A percentile compares a stretch with the other conserved stretches of the same genome.
Conservation (phyloP, 768 basidiomycete species). For the Boletus speciosus region DNA sequence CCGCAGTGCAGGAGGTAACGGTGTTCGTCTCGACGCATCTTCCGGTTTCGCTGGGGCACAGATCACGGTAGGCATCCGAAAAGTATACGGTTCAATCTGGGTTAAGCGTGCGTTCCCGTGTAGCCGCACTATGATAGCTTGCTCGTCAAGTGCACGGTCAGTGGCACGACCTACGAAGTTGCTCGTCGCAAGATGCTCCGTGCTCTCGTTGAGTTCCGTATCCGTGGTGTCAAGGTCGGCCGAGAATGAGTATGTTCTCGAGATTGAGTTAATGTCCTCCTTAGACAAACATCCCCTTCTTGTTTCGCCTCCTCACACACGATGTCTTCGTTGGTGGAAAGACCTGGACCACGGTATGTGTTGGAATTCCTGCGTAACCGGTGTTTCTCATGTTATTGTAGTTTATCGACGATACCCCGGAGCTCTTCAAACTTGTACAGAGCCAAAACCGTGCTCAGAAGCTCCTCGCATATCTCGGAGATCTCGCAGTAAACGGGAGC, state of each 20-base stretch:
- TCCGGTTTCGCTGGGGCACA: conserved; percentile 99
- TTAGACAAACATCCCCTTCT: conserved; percentile 98
- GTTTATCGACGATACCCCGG: conserved; percentile 99
- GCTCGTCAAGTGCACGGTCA: conserved; percentile 93
- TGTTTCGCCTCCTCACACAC: conserved; percentile 96
- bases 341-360: conserved; percentile 91
- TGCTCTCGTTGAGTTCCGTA: conserved; percentile 99
- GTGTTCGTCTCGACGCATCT: conserved; percentile 93
- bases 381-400: conserved; percentile 29
- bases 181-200: conserved; percentile 99
- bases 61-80: conserved; percentile 71
- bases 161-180: conserved; percentile 97
- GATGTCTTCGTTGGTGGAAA: conserved; percentile 94
- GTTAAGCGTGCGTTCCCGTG: not conserved
- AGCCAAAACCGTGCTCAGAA: conserved; percentile 99
- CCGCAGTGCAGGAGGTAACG: conserved; percentile 97
- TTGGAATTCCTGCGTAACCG: not conserved
- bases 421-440: conserved; percentile 96
- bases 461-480: conserved; percentile 92
- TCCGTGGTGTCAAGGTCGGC: conserved; percentile 91
- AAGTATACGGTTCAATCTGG: not conserved
- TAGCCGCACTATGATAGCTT: conserved; percentile 98
- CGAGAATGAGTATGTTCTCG: not conserved
- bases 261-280: not conserved
- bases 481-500: conserved; percentile 96